These are phyloP conservation scores for Cercospora sp. DNA, from an alignment of 2,329 filamentous ascomycete genomes.

Conservation along the genomic window DNA sequence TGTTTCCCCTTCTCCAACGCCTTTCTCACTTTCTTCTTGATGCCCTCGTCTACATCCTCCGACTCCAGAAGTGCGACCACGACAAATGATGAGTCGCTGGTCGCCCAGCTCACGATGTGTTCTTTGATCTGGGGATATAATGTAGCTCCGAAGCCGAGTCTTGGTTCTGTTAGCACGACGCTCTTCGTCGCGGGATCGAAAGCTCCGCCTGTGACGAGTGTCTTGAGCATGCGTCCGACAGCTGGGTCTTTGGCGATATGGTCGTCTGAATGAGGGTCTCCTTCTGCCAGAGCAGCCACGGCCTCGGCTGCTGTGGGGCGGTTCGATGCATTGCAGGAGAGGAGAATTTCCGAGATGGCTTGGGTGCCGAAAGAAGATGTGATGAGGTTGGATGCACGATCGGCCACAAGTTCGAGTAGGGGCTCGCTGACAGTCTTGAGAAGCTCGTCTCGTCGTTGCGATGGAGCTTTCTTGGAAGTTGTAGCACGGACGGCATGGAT, in stretches of 20 bases:
- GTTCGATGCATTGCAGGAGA: conserved; percentile 66
- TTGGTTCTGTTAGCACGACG: conserved; percentile 69
- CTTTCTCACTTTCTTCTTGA: conserved; percentile 66
- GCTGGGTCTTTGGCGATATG: conserved; percentile 64
- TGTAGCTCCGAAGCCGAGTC: conserved; percentile 74
- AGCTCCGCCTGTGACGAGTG: conserved; percentile 81
- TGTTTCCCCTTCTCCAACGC: conserved; percentile 72
- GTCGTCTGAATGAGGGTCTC: conserved; percentile 45
- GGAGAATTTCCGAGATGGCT: conserved; percentile 77
- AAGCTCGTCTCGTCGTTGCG: conserved; percentile 72
- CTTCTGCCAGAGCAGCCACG: conserved; percentile 50
- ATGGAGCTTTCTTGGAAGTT: conserved; percentile 91
- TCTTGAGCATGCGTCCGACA: conserved; percentile 84
- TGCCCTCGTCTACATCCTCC: conserved; percentile 60
- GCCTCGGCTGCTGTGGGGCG: conserved; percentile 62
- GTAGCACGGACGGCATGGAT: conserved; percentile 74
- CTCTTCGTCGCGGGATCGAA: conserved; percentile 74
- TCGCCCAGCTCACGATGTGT: conserved; percentile 78
- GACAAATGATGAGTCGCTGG: conserved; percentile 80
- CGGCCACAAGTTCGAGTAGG: conserved; percentile 71
- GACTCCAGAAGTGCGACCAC: conserved; percentile 79
- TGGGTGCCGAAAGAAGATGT: conserved; percentile 81
- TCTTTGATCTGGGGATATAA: conserved; percentile 81
- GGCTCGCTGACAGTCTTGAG: conserved; percentile 71
- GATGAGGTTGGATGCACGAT: conserved; percentile 67